Evolutionary conservation across 2,329 filamentous ascomycete genomes (phyloP).

Genomic region (Nigrospora osmanthi): DNA sequence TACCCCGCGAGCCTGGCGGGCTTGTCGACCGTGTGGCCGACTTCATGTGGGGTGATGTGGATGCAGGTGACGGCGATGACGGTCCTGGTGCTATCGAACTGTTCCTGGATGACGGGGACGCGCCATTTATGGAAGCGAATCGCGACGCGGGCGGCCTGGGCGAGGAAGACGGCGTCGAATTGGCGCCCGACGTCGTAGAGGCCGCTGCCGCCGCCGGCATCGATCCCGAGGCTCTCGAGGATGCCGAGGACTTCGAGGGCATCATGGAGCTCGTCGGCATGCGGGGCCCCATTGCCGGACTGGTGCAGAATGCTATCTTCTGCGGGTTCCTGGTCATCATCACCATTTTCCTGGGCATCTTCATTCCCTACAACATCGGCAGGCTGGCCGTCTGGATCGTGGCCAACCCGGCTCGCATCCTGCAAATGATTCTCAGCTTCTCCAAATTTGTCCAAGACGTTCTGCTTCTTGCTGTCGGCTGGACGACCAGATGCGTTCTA

Average conservation of each 20-base stretch:
- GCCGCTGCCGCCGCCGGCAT: conserved; percentile 61
- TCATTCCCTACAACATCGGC: conserved; percentile 86
- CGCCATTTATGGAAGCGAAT: conserved; percentile 25
- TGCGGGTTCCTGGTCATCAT: conserved; percentile 84
- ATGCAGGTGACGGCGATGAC: conserved; percentile 24
- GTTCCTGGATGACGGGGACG: conserved; percentile 38
- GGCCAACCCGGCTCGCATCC: conserved; percentile 70
- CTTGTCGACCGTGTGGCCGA: conserved; percentile 39
- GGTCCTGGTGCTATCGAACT: conserved; percentile 54
- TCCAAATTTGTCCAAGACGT: conserved; percentile 77
- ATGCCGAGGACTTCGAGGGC: conserved; percentile 91
- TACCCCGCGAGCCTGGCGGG: conserved; percentile 22
- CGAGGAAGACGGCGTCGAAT: conserved; percentile 28
- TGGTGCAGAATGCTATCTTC: conserved; percentile 93
- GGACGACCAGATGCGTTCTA: conserved; percentile 34
- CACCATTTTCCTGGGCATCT: conserved; percentile 78
- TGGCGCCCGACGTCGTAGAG: conserved; percentile 47
- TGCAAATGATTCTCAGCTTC: conserved; percentile 62
- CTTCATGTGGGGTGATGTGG: conserved; percentile 55
- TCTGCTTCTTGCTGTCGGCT: conserved; percentile 56
- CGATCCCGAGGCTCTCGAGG: conserved; percentile 69
- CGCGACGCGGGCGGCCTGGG: conserved; percentile 28
- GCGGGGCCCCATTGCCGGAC: conserved; percentile 81
- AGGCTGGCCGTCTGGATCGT: conserved; percentile 74
- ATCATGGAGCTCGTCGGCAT: conserved; percentile 95